Evolutionary conservation across 1,284 basidiomycete species (phyloP), one percentile per base, ranked within the genome.

Genomic region (Marasmius fiardii): DNA sequence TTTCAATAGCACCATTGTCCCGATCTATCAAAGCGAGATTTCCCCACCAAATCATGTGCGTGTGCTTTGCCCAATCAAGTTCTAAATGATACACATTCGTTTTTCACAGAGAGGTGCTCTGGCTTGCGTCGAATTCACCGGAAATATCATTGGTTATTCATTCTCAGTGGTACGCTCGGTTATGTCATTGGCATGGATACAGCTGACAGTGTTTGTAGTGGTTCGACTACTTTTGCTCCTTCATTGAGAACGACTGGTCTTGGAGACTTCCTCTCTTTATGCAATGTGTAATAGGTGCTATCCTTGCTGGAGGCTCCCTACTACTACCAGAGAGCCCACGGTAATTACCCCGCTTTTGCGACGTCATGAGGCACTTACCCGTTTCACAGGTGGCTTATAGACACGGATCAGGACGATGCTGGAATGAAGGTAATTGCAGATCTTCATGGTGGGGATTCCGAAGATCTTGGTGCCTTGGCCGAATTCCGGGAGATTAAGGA

Each of bases 41-140:
- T 96, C 93, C 2, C 95, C 95, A 14, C 92, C 96, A 2, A 84
- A 93, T 67, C 93, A 97, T 74, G 92, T 92, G 68, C 54, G 89
- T 74, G 41, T 34, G 23, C 24, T 21, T 10, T 23, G 53, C n/a
- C 52, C n/a, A 33, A 16, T 20, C 39, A 52, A 12, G 20, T 34
- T 33, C 11, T 45, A 18, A 41, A 18, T 20, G 31, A 55, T 37
- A 43, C 20, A 24, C 35, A 6, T 35, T 47, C 31, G 28, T 49
- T 49, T 49, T 43, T 48, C 45, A 57, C 18, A 41, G 88, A 83
- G 94, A 65, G 94, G 94, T 52, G 88, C 92, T 51, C 76, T 97
- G 50, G 96, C 95, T 3, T 97, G 94, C 65, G 95, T 98, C 81
- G 96, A 98, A 68, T 99, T 98, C 69, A 98, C 96, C 0, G 90